These are phyloP conservation scores for Stenocarpella maydis DNA, from an alignment of 2,329 filamentous ascomycete genomes.

Conservation along the genomic window DNA sequence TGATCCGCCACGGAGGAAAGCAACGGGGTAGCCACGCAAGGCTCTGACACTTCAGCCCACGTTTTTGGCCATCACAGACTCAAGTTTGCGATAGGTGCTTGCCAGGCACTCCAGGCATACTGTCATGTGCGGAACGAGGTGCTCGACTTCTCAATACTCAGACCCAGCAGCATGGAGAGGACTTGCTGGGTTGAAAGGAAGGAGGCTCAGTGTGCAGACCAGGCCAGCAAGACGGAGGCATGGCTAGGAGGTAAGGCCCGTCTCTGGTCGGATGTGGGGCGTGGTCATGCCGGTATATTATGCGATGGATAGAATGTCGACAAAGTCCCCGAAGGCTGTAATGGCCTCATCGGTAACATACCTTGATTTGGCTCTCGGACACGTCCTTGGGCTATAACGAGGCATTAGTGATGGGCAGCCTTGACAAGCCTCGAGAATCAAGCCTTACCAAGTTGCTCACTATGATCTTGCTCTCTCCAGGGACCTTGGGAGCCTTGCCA, in stretches of 20 bases:
- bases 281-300: constrained; percentile 40
- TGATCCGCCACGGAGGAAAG: constrained; percentile 40
- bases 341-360: constrained; percentile 94
- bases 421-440: constrained; percentile 1
- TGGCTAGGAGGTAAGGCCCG: constrained; percentile 34
- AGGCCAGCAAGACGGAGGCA: constrained; percentile 33
- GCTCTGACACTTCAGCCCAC: constrained; percentile 40
- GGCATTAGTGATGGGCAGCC: constrained; percentile 54
- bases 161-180: constrained; percentile 20
- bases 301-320: constrained; percentile 63
- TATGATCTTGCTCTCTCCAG: constrained; percentile 92
- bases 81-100: constrained; percentile 52
- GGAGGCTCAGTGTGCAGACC: constrained; percentile 47
- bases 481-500: constrained; percentile 67
- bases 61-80: constrained; percentile 33
- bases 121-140: constrained; percentile 57
- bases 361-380: constrained; percentile 97
- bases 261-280: constrained; percentile 38
- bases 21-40: constrained; percentile 33
- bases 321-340: constrained; percentile 72
- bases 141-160: constrained; percentile 63
- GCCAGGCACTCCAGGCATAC: constrained; percentile 59
- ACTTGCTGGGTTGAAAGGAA: constrained; percentile 47
- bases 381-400: constrained; percentile 85
- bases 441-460: constrained; percentile 94